Evolutionary conservation across 176 grass and related monocot genomes (phyloP).

Genomic region (Pontederia crassipes): DNA sequence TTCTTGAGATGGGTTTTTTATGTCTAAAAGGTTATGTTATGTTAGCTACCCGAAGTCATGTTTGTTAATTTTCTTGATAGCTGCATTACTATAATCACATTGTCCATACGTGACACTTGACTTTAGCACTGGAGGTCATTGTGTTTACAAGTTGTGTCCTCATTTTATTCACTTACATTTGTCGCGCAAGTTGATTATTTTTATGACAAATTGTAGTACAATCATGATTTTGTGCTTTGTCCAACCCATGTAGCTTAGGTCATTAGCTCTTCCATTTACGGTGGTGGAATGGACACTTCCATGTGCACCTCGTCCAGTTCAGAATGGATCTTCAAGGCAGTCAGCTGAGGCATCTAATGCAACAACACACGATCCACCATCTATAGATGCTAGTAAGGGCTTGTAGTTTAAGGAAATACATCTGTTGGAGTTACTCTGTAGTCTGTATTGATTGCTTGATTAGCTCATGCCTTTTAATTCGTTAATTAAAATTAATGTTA

Average conservation of each 20-base stretch:
- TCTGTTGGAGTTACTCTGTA: neutral
- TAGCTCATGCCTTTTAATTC: neutral
- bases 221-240: neutral
- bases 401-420: slow-evolving; percentile 1
- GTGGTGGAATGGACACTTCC: slow-evolving; percentile 96
- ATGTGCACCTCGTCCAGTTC: slow-evolving; percentile 56
- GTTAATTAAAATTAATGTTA: slow-evolving; percentile 10
- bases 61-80: no score
- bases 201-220: neutral
- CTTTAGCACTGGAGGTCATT: no score
- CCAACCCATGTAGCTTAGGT: slow-evolving; percentile 77
- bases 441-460: neutral
- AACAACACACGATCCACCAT: slow-evolving; percentile 19
- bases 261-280: slow-evolving; percentile 99
- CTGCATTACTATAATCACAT: no score
- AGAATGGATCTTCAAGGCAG: slow-evolving; percentile 56
- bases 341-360: slow-evolving; percentile 35
- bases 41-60: no score
- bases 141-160: no score
- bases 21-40: no score
- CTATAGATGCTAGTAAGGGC: slow-evolving; percentile 33
- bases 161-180: no score
- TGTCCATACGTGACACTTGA: no score
- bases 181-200: no score
- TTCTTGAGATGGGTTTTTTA: no score